Evolutionary conservation across 1,284 basidiomycete genomes (phyloP).

Genomic region (Sanghuangporus sanghuang): DNA sequence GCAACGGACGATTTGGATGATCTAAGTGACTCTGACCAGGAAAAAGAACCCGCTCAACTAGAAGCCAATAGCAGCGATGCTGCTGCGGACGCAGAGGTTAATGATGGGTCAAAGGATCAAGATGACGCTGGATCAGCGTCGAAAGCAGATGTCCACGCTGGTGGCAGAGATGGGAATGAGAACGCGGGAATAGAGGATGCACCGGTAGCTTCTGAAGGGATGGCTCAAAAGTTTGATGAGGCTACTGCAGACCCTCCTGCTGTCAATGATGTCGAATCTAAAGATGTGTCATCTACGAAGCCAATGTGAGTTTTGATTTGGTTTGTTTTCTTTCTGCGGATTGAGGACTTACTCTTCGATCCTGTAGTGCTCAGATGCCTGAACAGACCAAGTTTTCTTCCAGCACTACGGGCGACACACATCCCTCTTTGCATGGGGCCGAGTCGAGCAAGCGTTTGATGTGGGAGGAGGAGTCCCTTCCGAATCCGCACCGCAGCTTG

Average conservation of each 20-base stretch:
- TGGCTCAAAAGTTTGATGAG: constrained; percentile 20
- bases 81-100: neutral
- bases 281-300: no score
- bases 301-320: no score
- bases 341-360: no score
- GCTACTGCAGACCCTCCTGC: constrained; percentile 20
- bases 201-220: constrained; percentile 2
- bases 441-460: neutral
- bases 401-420: neutral
- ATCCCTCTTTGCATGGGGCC: neutral
- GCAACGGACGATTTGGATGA: neutral
- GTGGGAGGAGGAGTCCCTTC: neutral
- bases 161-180: constrained; percentile 5
- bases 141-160: constrained; percentile 2
- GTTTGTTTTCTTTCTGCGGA: no score
- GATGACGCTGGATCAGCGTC: constrained; percentile 20
- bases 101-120: constrained; percentile 8
- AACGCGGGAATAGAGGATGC: constrained; percentile 12
- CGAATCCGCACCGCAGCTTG: constrained; percentile 73
- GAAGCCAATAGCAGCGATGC: neutral
- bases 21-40: neutral
- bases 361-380: no score
- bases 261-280: constrained; percentile 19
- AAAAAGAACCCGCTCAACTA: neutral
- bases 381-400: no score